Evolutionary conservation across 1,284 basidiomycete species (phyloP), one percentile per base, ranked within the genome.

Genomic region (Malassezia vespertilionis): DNA sequence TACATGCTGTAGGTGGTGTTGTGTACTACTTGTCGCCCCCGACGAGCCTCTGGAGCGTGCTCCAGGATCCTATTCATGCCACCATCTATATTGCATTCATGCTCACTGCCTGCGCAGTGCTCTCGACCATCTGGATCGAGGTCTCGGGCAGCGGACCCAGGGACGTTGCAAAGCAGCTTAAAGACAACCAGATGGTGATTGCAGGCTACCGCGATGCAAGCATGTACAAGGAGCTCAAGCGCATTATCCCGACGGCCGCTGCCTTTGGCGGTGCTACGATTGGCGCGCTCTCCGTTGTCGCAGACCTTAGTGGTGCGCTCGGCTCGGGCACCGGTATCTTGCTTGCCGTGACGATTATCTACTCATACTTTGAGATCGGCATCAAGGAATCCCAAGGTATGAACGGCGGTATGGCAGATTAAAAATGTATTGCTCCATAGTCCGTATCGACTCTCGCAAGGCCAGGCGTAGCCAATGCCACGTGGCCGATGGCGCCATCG

Each of bases 81-180:
- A 76, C 80, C 28, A 76, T 95, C 63, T 95, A 97, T 75, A 82
- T 96, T 67, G 75, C 80, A 5, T 96, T 96, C 75, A 93, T 91
- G 74, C 77, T 91, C 52, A 82, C 84, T 26, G 87, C 88, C 11
- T 97, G 91, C 70, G 91, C 91, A 11, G 77, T 96, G 61, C 96
- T 97, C 78, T 90, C 86, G 72, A 96, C 96, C 79, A 93, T 91
- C 4, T 97, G 91, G 91, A 96, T 97, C 65, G 91, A 96, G 69
- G 88, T 96, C 30, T 95, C 88, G 2, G 91, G 91, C 27, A 85
- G 82, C 46, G 89, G 91, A 14, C 91, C 91, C 14, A 77, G 91
- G 43, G 91, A 97, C 62, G 82, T 97, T 44, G 91, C 91, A 46
- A 93, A 91, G 75, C 90, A 97, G 74, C 80, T 97, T 69, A 96